Conservation (phyloP, 1,139 yeast genomes). For the Groenewaldozyma auringiensis region DNA sequence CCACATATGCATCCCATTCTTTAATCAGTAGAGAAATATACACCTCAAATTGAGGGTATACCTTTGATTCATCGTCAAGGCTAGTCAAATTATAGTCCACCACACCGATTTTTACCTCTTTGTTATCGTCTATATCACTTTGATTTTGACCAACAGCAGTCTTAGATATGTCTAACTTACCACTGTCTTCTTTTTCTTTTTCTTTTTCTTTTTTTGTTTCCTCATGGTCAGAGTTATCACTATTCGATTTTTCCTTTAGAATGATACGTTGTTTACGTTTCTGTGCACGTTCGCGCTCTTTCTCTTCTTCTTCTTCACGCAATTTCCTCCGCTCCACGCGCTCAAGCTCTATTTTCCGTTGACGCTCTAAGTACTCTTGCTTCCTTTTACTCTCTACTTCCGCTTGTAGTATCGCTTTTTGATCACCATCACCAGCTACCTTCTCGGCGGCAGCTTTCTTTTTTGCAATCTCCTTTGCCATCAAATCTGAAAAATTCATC, state of each 20-base stretch:
- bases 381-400: conserved; percentile 21
- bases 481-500: conserved; percentile 30
- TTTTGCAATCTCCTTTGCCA: conserved; percentile 29
- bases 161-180: background rate
- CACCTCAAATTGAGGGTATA: conserved; percentile 40
- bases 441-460: conserved; percentile 25
- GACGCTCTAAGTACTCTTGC: background rate
- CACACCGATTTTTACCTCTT: conserved; percentile 25
- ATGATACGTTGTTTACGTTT: conserved; percentile 12
- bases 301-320: conserved; percentile 19
- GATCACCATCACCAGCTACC: background rate
- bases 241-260: background rate
- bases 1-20: conserved; percentile 38
- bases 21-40: conserved; percentile 40
- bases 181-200: too few relatives aligned
- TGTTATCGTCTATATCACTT: conserved; percentile 20
- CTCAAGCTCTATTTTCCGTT: background rate
- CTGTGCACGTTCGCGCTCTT: conserved; percentile 27
- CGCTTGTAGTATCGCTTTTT: conserved; percentile 9
- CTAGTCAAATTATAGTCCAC: conserved; percentile 22
- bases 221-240: conserved; percentile 14
- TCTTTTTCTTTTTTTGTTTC: conserved; percentile 35
- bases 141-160: background rate
- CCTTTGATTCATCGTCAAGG: conserved; percentile 24
- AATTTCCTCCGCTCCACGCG: background rate